Evolutionary conservation across 2,329 filamentous ascomycete genomes (phyloP).

Genomic region (Chrysosporium queenslandicum): DNA sequence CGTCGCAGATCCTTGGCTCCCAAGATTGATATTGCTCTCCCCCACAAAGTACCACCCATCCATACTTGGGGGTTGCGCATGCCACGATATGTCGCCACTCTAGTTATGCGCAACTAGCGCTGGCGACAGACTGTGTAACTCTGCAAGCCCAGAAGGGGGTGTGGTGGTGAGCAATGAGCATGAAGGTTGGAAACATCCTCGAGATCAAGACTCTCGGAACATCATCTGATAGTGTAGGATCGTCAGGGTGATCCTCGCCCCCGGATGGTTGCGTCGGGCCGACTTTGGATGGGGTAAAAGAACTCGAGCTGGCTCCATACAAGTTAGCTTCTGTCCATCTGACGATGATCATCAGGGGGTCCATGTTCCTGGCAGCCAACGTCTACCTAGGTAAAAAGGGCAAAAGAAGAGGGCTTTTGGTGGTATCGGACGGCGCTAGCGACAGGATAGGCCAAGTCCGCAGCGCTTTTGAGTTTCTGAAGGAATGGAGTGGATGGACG

Average conservation of each 20-base stretch:
- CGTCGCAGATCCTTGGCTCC: not conserved
- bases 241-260: not conserved
- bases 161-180: no score
- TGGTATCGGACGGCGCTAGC: not conserved
- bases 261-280: conserved; percentile 8
- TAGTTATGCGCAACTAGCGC: not conserved
- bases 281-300: not conserved
- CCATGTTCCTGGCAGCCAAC: not conserved
- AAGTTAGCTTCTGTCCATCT: not conserved
- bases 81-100: not conserved
- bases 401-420: not conserved
- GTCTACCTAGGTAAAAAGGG: not conserved
- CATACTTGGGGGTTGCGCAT: not conserved
- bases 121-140: not conserved
- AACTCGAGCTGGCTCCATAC: not conserved
- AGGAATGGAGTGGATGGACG: not conserved
- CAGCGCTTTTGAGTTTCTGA: not conserved
- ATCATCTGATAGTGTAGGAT: not conserved
- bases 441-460: not conserved
- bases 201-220: not conserved
- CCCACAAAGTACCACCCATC: not conserved
- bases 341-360: conserved; percentile 8
- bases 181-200: no score
- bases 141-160: not conserved
- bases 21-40: not conserved